These are phyloP conservation scores for Aureobasidium melanogenum DNA, from an alignment of 2,329 filamentous ascomycete genomes.

Conservation along the genomic window DNA sequence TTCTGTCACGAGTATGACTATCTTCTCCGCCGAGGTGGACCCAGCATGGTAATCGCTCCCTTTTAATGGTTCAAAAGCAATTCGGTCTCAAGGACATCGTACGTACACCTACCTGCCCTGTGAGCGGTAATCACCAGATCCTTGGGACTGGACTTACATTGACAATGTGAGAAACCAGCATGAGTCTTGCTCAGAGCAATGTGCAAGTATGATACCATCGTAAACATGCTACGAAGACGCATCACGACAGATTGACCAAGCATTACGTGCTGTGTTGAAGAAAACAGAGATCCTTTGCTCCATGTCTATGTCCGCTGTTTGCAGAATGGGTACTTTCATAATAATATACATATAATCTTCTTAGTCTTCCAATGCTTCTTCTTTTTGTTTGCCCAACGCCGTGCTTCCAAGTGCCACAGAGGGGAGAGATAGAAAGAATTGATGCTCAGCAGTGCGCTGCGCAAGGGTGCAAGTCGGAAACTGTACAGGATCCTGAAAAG, in stretches of 20 bases:
- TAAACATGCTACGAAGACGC: not conserved
- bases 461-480: not conserved
- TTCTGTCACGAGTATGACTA: not conserved
- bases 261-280: not conserved
- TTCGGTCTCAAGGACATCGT: not conserved
- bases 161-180: not conserved
- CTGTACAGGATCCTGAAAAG: not conserved
- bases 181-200: not conserved
- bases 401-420: not conserved
- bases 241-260: not conserved
- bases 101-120: not conserved
- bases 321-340: not conserved
- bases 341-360: constrained; percentile 1
- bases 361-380: not conserved
- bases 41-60: not conserved
- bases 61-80: not conserved
- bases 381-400: not conserved
- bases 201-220: not conserved
- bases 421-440: not conserved
- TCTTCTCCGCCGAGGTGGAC: not conserved
- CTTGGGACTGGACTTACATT: not conserved
- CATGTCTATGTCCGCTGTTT: not conserved
- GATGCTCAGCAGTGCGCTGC: not conserved
- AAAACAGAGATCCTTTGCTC: not conserved
- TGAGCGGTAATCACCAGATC: not conserved